A percentile compares a stretch with the other conserved stretches of the same genome.
phyloP scores from a whole-genome alignment of 1,284 basidiomycete species.

The Moesziomyces aphidis region DNA sequence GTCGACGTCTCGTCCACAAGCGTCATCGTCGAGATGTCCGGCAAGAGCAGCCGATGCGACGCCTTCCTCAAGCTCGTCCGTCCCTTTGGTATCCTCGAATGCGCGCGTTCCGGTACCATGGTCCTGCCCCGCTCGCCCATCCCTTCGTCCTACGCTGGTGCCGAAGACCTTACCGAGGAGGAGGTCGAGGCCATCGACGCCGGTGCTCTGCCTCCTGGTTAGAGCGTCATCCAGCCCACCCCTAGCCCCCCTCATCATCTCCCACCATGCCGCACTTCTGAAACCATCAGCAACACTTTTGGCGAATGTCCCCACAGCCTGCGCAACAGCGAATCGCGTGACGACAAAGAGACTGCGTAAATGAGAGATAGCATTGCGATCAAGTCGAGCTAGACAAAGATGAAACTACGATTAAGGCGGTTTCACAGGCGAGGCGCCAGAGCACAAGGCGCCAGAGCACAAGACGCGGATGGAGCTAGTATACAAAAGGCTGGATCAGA shows the following conservation, averaged over 20 bases:
- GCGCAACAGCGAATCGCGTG: not conserved
- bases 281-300: not conserved
- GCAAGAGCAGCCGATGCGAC: constrained; percentile 90
- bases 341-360: not conserved
- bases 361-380: not conserved
- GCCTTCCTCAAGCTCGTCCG: constrained; percentile 91
- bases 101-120: constrained; percentile 79
- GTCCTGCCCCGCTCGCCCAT: constrained; percentile 66
- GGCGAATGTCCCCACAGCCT: not conserved
- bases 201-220: constrained; percentile 65
- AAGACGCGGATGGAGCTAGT: not conserved
- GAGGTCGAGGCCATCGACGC: constrained; percentile 62
- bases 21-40: constrained; percentile 93
- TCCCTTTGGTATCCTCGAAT: constrained; percentile 95
- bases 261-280: too few relatives aligned
- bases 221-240: not conserved
- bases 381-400: too few relatives aligned
- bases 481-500: not conserved
- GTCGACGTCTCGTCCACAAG: constrained; percentile 95
- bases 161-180: constrained; percentile 53
- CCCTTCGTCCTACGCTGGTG: constrained; percentile 57
- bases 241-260: too few relatives aligned
- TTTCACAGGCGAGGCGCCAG: too few relatives aligned
- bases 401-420: not conserved
- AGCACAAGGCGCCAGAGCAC: too few relatives aligned